phyloP scores from a whole-genome alignment of 2,329 filamentous ascomycete species.

The Microcyclosporella mali region DNA sequence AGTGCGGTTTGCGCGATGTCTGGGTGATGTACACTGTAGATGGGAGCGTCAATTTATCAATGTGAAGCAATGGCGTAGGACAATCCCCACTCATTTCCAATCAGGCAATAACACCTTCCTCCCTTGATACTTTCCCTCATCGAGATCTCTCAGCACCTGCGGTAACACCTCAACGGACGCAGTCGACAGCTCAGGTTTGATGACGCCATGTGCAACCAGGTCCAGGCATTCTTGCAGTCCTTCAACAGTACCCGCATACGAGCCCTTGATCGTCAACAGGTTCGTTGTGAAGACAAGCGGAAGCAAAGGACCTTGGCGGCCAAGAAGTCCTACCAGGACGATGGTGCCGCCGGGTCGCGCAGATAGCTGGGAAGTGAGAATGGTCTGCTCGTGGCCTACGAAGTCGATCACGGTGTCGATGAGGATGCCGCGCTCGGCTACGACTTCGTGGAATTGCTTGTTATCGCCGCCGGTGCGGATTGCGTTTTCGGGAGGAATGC shows the following conservation, averaged over 20 bases:
- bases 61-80: no score
- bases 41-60: no score
- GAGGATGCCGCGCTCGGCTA: conserved; percentile 14
- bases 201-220: conserved; percentile 31
- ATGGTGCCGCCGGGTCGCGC: conserved; percentile 16
- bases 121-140: conserved; percentile 32
- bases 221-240: conserved; percentile 36
- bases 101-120: conserved; percentile 25
- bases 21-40: no score
- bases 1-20: no score
- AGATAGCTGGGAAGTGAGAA: conserved; percentile 17
- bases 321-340: conserved; percentile 20
- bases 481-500: conserved; percentile 29
- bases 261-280: conserved; percentile 22
- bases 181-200: conserved; percentile 33
- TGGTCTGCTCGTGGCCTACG: conserved; percentile 19
- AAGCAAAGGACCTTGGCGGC: conserved; percentile 13
- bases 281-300: conserved; percentile 10
- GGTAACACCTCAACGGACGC: conserved; percentile 32
- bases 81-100: conserved; percentile 13
- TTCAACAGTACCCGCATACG: conserved; percentile 38
- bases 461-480: conserved; percentile 5
- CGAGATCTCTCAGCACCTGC: conserved; percentile 30
- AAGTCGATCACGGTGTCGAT: conserved; percentile 24
- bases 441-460: conserved; percentile 11